These are phyloP conservation scores for Stromatinia cepivora DNA, from an alignment of 2,329 filamentous ascomycete genomes.

Conservation along the genomic window DNA sequence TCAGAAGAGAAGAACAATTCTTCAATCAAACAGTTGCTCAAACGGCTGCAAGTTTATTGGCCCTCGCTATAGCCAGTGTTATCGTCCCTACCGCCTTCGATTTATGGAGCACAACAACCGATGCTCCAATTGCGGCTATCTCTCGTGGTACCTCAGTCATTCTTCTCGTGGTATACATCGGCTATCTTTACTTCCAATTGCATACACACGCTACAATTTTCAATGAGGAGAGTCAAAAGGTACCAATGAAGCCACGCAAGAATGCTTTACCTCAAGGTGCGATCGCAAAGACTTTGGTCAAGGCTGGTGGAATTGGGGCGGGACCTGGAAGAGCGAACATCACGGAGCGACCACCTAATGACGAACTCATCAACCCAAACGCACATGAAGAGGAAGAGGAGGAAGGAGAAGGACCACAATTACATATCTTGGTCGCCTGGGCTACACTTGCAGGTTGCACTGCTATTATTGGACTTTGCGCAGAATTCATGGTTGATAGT, in stretches of 20 bases:
- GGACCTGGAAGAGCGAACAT: slow-evolving; percentile 36
- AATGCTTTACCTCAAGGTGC: slow-evolving; percentile 41
- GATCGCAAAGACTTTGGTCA: slow-evolving; percentile 37
- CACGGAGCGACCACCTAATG: slow-evolving; percentile 32
- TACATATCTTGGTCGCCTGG: slow-evolving; percentile 71
- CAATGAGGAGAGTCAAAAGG: slow-evolving; percentile 76
- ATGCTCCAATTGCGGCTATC: slow-evolving; percentile 55
- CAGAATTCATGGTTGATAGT: slow-evolving; percentile 75
- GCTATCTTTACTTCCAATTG: slow-evolving; percentile 88
- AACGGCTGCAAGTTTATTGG: slow-evolving; percentile 71
- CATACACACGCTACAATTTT: slow-evolving; percentile 82
- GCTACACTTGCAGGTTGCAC: slow-evolving; percentile 71
- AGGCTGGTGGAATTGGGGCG: slow-evolving; percentile 39
- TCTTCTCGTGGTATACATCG: slow-evolving; percentile 77
- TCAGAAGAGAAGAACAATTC: slow-evolving; percentile 76
- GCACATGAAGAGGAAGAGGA: slow-evolving; percentile 57
- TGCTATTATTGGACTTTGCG: slow-evolving; percentile 69
- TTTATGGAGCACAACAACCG: slow-evolving; percentile 47
- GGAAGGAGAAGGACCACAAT: slow-evolving; percentile 71
- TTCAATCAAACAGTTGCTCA: slow-evolving; percentile 94
- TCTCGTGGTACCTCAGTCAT: slow-evolving; percentile 78
- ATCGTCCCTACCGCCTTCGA: slow-evolving; percentile 91
- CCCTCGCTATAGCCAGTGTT: slow-evolving; percentile 71
- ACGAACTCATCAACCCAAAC: slow-evolving; percentile 46
- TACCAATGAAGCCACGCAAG: slow-evolving; percentile 57